Base-by-base conservation (phyloP, 306 rosid species). In the Pterocarpus macrocarpus region DNA sequence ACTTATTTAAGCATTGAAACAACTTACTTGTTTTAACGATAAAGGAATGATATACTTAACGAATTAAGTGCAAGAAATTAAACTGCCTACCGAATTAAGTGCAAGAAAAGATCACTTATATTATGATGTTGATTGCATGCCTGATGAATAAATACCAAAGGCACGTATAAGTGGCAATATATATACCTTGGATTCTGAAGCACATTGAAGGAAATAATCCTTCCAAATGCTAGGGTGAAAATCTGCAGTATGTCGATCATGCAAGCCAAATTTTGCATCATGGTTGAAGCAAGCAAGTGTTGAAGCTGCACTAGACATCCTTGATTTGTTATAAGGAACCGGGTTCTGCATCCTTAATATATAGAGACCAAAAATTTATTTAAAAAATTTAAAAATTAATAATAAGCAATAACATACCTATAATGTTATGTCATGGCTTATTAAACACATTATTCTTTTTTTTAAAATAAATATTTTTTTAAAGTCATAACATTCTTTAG, bases 161-260 rank as follows among this genome's bases (percentile, higher is more conserved):
- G 28, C 28, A 22, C 28, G 28, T 22, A 22, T 22, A 22, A 22
- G 28, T 22, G 28, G 28, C 28, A 22, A 22, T 52, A 52, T 52
- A 4, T 33, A 34, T 62, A 69, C 73, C 38, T 1, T 5, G 11
- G 57, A 28, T 5, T 70, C 36, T n/a, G 78, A 73, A 43, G 68
- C 56, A 11, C 4, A 41, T 39, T 39, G 67, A 73, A 73, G 38
- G 39, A 57, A 73, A 7, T 57, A 11, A 41, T 73, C 68, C 39
- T 22, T 16, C 78, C 78, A 73, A 58, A 73, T 22, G 50, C 22
- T 5, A 17, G 78, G 55, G 32, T 73, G 78, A 57, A 36, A 73
- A 39, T 57, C 5, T 58, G 78, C 78, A 14, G 35, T 2, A 4
- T 36, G 39, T 17, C 56, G 64, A 39, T 39, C 44, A 36, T n/a